Percentiles rank a stretch among this genome's conserved stretches.
Conservation (phyloP, 23 red algal species). For the Agarophyton chilense region DNA sequence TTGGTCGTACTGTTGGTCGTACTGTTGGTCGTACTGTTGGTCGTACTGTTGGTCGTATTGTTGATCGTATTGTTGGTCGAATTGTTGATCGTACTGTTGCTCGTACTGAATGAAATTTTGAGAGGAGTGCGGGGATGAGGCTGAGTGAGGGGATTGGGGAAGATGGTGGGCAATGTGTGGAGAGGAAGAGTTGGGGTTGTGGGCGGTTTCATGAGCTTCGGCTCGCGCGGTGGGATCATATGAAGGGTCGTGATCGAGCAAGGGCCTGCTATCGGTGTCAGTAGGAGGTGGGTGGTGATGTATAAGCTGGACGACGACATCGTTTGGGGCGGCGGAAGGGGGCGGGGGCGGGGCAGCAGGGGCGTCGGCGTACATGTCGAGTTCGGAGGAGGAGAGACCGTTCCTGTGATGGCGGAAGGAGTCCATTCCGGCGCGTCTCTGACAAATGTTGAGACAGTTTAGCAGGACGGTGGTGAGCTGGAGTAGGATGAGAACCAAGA, state of each 20-base stretch:
- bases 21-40: slow-evolving; percentile 10
- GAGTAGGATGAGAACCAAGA: slow-evolving; percentile 79
- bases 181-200: neutral
- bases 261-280: neutral
- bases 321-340: neutral
- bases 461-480: slow-evolving; percentile 79
- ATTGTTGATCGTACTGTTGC: neutral
- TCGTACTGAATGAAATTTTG: neutral
- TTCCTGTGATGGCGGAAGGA: slow-evolving; percentile 47
- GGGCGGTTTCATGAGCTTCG: neutral
- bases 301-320: slow-evolving; percentile 11
- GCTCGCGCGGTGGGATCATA: neutral
- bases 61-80: no score
- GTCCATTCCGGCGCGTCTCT: slow-evolving; percentile 31
- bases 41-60: slow-evolving; percentile 6
- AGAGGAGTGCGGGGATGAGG: neutral
- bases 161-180: neutral
- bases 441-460: slow-evolving; percentile 63
- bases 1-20: slow-evolving; percentile 3
- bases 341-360: neutral
- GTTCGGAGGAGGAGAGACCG: slow-evolving; percentile 49
- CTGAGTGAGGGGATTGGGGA: neutral
- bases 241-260: neutral
- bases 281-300: neutral
- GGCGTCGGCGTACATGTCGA: slow-evolving; percentile 66